Base-by-base conservation (phyloP, 108 stramenopile genomes). In the Cyclotella kingstonii region DNA sequence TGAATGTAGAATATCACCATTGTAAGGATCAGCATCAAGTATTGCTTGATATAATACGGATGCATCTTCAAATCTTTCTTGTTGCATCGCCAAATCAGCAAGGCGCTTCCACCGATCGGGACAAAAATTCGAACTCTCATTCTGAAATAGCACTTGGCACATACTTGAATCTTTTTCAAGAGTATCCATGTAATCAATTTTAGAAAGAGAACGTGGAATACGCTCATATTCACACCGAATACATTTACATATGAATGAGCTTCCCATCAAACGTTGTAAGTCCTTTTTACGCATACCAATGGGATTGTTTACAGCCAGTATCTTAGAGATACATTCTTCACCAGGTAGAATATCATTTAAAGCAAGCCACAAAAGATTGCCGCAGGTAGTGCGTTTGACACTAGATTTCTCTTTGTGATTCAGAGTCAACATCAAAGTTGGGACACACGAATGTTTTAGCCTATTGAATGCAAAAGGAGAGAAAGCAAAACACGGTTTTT, bases 81-180 rank as follows among this genome's bases (percentile, higher is more conserved):
- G 70, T 52, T 85, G 84, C 76, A 88, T 83, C 7, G 72, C 76
- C 23, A 70, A 55, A 63, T 88, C 84, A 15, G 78, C 87, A 26
- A 85, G 39, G 30, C 73, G 72, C 34, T 66, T 81, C 38, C 52
- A 36, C 27, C 66, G 49, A 27, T 17, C 21, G 9, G 30, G 25
- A 18, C 18, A 22, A 0, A 73, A 61, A 68, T 19, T 15, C 19
- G 22, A 18, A 18, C 36, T 35, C 60, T 46, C 21, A 3, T 2
- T 22, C 14, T 46, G 10, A 22, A 3, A 31, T 65, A n/a, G n/a
- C n/a, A n/a, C n/a, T n/a, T n/a, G n/a, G n/a, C n/a, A n/a, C n/a
- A n/a, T n/a, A n/a, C n/a, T n/a, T n/a, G n/a, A n/a, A n/a, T n/a
- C n/a, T n/a, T n/a, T n/a, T n/a, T n/a, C n/a, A n/a, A n/a, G n/a